Percentiles rank a stretch among this genome's conserved stretches.
phyloP scores from a whole-genome alignment of 805 yeast species.

The Pichia exigua region DNA sequence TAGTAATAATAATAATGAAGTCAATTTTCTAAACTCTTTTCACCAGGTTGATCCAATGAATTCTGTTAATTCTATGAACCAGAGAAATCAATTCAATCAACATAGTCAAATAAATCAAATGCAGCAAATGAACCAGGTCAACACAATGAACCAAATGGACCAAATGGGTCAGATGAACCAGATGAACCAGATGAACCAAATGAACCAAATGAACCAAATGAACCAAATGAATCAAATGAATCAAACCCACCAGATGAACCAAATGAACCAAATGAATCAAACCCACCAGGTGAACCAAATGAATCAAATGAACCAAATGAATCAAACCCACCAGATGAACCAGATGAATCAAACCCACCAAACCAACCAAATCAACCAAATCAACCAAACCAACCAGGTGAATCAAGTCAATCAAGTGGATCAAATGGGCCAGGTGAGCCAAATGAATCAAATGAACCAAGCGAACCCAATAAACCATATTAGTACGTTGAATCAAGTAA shows the following conservation, averaged over 20 bases:
- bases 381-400: not conserved
- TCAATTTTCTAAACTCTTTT: not conserved
- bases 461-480: not conserved
- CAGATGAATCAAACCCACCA: not conserved
- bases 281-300: not conserved
- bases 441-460: not conserved
- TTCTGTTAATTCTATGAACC: not conserved
- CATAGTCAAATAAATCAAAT: too few species aligned
- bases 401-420: not conserved
- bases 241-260: not conserved
- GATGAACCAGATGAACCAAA: not conserved
- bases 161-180: not conserved
- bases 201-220: not conserved
- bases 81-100: not conserved
- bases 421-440: not conserved
- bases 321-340: not conserved
- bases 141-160: not conserved
- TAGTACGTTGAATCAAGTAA: not conserved
- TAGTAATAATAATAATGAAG: not conserved
- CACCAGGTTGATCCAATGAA: not conserved
- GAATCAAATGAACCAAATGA: not conserved
- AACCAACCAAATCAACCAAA: not conserved
- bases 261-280: too few species aligned
- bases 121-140: not conserved
- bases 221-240: not conserved